Base-by-base conservation (phyloP, 2,329 filamentous ascomycete species). In the Fusarium sp. region DNA sequence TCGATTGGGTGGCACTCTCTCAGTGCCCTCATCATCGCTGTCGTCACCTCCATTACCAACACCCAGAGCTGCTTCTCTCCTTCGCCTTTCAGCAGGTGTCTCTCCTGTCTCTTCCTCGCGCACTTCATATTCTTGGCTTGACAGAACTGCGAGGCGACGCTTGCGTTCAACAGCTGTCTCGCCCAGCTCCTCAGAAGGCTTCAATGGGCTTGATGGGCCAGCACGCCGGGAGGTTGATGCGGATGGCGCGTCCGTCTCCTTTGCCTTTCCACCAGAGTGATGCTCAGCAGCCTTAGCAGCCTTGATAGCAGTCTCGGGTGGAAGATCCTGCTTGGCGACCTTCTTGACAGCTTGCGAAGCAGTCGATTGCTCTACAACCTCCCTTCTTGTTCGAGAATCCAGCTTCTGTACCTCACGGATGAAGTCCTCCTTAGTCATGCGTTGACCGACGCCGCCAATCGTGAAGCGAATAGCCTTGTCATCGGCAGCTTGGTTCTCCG, bases 351-450 rank as follows among this genome's bases (percentile, higher is more conserved):
- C 80, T 6, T 80, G 78, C 0, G 85, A 81, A 2, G 85, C 85
- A 8, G 75, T 79, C 0, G 85, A 87, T 57, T 83, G 81, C 37
- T 86, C 84, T 7, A 88, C 80, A 4, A 88, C 83, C 62, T 88
- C 84, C 35, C 81, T 82, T 8, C 86, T 85, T 16, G 89, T 88
- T 74, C 88, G 88, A 24, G 88, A 86, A 76, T 95, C 92, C 63
- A 95, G 84, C 68, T 89, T 87, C 68, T 89, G 88, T 75, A 96
- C 90, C 75, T 93, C 89, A 46, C 86, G 83, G 64, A 96, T 89
- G 76, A 96, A 95, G 74, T 94, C 92, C 7, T 91, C 88, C 80
- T 94, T 94, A 66, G 87, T 94, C 88, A 96, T 91, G 47, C 92
- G 88, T 65, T 86, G 84, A 8, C 91, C 91, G n/a, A 89, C 87